Conservation (phyloP, 768 basidiomycete species). For the Mrakia gelida region DNA sequence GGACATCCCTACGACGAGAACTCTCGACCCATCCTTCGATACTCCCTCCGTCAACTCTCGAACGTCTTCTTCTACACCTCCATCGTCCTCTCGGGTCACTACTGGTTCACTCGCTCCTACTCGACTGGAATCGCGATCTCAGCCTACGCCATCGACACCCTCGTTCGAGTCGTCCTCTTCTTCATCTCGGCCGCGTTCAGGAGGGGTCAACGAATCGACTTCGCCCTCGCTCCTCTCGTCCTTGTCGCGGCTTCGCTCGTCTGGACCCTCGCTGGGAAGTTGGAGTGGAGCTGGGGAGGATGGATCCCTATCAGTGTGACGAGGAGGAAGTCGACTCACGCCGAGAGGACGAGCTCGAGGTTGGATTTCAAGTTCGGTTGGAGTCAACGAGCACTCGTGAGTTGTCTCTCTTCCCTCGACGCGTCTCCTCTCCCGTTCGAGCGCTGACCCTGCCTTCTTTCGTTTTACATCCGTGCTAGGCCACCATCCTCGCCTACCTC, state of each 20-base stretch:
- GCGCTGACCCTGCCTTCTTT: too few relatives aligned
- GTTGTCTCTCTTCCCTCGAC: neutral
- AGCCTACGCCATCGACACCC: neutral
- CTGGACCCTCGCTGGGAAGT: neutral
- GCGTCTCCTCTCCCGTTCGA: neutral
- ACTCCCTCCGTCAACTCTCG: neutral
- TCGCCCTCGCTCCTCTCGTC: neutral
- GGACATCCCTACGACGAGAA: neutral
- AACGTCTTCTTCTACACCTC: neutral
- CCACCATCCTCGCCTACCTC: neutral
- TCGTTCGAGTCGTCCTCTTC: slow-evolving; percentile 1
- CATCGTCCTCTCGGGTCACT: neutral
- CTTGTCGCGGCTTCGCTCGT: neutral
- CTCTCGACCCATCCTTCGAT: neutral
- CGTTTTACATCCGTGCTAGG: neutral
- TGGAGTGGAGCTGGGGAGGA: neutral
- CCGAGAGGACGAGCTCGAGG: neutral
- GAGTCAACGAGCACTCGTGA: slow-evolving; percentile 1
- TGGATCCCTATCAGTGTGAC: neutral
- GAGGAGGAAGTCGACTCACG: slow-evolving; percentile 3
- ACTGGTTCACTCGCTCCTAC: slow-evolving; percentile 2
- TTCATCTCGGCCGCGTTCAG: neutral
- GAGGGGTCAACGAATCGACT: neutral
- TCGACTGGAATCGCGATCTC: neutral
- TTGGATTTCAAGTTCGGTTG: slow-evolving; percentile 1